Base-by-base conservation (phyloP, 805 yeast genomes). In the Nakazawaea siamensis region DNA sequence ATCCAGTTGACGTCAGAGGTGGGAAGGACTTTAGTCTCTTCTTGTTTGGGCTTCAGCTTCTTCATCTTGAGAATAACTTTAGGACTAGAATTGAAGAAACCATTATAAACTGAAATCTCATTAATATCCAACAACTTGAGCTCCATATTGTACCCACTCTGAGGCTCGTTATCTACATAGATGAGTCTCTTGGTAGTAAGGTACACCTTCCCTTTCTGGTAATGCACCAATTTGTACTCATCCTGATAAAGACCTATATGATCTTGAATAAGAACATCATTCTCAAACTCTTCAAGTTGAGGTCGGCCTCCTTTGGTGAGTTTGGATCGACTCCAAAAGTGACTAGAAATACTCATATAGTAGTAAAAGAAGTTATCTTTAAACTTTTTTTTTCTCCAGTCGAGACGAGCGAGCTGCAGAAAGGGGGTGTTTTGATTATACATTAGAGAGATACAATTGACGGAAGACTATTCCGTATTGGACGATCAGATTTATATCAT, bases 161-260 rank as follows among this genome's bases (percentile, higher is more conserved):
- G 19, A 4, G 16, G 15, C 2, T 46, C 45, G 37, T 73, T 70
- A 46, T 81, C 88, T 10, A 88, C 71, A 52, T 78, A 90, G 10
- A 87, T 76, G 2, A 90, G 53, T 30, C 97, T 58, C 37, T 68
- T 67, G 25, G 76, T 72, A 0, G 97, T 88, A 20, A 90, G 58
- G 52, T 87, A 87, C 0, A 82, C 49, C 20, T 95, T 63, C 1
- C 97, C 97, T 39, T 68, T 58, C 50, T 84, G 94, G 42, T 77
- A 70, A 20, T 71, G 62, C 2, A 58, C 34, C 17, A 84, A 68
- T 57, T 83, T 84, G 40, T 62, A 60, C 39, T 74, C 74, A 16
- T 86, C 94, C 46, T 81, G 88, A 50, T 88, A 88, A 3, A 88
- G 54, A 0, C 96, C 96, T 1, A 84, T 69, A 15, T 62, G 57